phyloP scores from a whole-genome alignment of 495 filamentous ascomycete genomes.

The Aspergillus asperescens region DNA sequence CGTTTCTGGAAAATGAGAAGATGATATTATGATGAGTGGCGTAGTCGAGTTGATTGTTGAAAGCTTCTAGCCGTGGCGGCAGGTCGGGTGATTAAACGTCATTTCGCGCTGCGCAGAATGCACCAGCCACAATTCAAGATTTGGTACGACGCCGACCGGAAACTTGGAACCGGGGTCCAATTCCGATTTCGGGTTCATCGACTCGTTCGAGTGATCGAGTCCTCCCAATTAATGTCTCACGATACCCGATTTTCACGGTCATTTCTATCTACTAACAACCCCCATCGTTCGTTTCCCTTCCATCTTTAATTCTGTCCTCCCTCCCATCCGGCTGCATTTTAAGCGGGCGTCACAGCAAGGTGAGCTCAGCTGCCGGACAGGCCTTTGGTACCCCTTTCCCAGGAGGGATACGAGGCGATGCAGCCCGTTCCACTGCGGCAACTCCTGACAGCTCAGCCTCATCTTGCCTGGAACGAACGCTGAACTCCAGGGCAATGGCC shows the following conservation, averaged over 20 bases:
- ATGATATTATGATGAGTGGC: neutral
- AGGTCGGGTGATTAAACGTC: no score
- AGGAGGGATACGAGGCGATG: slow-evolving; percentile 23
- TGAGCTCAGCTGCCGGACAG: slow-evolving; percentile 5
- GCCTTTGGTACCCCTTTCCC: slow-evolving; percentile 6
- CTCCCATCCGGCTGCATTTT: neutral
- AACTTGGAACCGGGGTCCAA: no score
- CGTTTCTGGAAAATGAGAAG: neutral
- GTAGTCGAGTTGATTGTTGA: neutral
- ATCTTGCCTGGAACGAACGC: slow-evolving; percentile 18
- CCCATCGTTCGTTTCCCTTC: neutral
- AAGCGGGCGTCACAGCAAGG: neutral
- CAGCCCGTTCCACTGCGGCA: slow-evolving; percentile 21
- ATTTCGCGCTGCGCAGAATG: no score
- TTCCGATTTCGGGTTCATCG: no score
- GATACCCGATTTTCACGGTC: neutral
- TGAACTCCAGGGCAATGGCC: slow-evolving; percentile 31
- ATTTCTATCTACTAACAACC: neutral
- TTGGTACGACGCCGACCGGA: no score
- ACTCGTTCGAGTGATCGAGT: no score
- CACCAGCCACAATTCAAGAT: no score
- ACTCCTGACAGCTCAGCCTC: slow-evolving; percentile 22
- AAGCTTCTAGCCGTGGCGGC: no score
- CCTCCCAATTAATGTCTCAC: neutral
- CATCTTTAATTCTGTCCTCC: neutral